phyloP scores from a whole-genome alignment of 176 grass and related monocot genomes.

The Oryza brachyantha region DNA sequence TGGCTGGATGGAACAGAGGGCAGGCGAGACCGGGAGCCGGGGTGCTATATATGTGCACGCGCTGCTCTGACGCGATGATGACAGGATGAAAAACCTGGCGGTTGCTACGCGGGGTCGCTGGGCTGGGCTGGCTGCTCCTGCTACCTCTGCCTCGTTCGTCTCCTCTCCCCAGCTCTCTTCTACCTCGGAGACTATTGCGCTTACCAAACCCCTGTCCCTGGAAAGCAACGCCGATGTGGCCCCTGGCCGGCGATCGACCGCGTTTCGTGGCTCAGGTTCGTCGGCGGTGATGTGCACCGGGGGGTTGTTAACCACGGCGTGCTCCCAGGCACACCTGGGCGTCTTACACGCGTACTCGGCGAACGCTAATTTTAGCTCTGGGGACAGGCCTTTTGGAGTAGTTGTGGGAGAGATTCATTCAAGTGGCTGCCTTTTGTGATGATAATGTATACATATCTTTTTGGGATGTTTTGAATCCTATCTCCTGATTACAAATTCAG shows the following conservation, averaged over 20 bases:
- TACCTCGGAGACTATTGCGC: constrained; percentile 29
- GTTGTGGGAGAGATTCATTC: background rate
- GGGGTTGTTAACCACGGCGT: constrained; percentile 27
- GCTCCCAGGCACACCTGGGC: background rate
- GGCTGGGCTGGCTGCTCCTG: too few species aligned
- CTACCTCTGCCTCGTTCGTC: background rate
- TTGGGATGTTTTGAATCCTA: constrained; percentile 12
- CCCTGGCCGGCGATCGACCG: background rate
- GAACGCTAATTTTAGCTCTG: background rate
- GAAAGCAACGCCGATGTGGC: constrained; percentile 33
- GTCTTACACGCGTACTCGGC: constrained; percentile 32
- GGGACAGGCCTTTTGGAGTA: constrained; percentile 1
- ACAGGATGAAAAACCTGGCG: constrained; percentile 19
- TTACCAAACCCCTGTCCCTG: constrained; percentile 58
- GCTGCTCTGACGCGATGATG: constrained; percentile 1
- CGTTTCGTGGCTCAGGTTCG: constrained; percentile 36
- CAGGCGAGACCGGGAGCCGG: background rate
- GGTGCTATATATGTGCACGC: constrained; percentile 41
- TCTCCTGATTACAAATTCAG: background rate
- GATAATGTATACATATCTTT: background rate
- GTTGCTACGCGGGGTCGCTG: background rate
- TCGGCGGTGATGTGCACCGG: constrained; percentile 7
- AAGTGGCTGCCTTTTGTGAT: background rate
- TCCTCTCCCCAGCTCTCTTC: background rate
- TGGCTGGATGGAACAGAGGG: constrained; percentile 6